Evolutionary conservation across 106 monocot genomes (phyloP).

Genomic region (Posidonia australis): DNA sequence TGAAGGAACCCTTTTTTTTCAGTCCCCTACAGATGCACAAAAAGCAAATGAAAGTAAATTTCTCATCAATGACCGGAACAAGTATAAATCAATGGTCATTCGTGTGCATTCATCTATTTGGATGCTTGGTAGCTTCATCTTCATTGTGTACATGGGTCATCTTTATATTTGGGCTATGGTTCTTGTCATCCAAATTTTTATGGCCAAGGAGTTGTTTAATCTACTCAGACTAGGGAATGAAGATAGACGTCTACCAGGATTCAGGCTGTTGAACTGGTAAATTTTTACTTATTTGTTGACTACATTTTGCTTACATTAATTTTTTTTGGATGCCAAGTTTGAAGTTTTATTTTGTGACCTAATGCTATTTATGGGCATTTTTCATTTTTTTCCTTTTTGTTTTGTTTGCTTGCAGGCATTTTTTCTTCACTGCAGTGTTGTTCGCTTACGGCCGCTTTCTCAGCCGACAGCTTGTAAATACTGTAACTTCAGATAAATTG

Average conservation of each 20-base stretch:
- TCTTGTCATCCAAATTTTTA: conserved; percentile 89
- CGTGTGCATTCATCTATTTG: conserved; percentile 84
- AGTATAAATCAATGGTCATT: conserved; percentile 87
- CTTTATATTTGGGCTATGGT: conserved; percentile 95
- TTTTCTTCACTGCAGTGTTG: conserved; percentile 85
- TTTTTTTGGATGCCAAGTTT: background rate
- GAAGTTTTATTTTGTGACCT: background rate
- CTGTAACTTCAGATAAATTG: conserved; percentile 80
- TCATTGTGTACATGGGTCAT: conserved; percentile 92
- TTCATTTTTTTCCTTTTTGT: background rate
- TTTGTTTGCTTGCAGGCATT: conserved; percentile 53
- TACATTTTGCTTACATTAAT: background rate
- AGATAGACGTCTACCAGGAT: conserved; percentile 78
- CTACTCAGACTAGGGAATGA: conserved; percentile 82
- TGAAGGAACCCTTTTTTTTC: conserved; percentile 9
- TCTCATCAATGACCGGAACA: conserved; percentile 72
- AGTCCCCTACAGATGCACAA: conserved; percentile 44
- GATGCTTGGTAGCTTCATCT: conserved; percentile 72
- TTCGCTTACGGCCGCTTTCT: conserved; percentile 94
- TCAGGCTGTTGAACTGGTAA: conserved; percentile 93
- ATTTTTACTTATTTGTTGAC: background rate
- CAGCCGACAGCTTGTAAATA: conserved; percentile 86
- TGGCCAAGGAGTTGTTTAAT: conserved; percentile 92
- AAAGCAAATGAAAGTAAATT: conserved; percentile 59
- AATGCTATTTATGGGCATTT: background rate